A percentile compares a stretch with the other conserved stretches of the same genome.
These are phyloP conservation scores for Tolypocladium inflatum DNA, from an alignment of 2,329 filamentous ascomycete genomes.

Conservation along the genomic window DNA sequence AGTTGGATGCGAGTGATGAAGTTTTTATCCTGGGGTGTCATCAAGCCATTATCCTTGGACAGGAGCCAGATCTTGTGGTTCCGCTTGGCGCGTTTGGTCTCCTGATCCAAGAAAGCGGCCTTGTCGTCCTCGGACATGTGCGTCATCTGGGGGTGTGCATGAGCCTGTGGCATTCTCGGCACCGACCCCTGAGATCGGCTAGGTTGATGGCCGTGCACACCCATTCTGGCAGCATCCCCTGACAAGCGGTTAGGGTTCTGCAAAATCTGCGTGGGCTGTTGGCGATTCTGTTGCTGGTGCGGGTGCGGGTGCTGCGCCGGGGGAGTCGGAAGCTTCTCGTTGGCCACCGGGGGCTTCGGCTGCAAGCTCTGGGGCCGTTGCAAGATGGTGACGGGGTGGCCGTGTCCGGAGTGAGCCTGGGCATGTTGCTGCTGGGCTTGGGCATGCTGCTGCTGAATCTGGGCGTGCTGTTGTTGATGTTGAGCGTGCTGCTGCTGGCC, in stretches of 20 bases:
- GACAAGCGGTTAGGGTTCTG: constrained; percentile 66
- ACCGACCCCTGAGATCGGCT: constrained; percentile 43
- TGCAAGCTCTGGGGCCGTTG: constrained; percentile 40
- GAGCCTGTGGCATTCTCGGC: constrained; percentile 20
- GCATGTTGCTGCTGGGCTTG: constrained; percentile 18
- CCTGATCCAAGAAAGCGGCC: constrained; percentile 74
- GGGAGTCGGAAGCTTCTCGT: constrained; percentile 18
- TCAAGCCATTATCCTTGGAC: constrained; percentile 89
- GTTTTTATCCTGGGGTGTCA: constrained; percentile 99
- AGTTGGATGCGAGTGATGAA: constrained; percentile 97
- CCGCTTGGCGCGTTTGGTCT: constrained; percentile 89
- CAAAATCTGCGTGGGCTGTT: constrained; percentile 61
- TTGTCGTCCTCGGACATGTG: constrained; percentile 78
- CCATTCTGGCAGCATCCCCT: constrained; percentile 31
- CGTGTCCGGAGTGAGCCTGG: constrained; percentile 25
- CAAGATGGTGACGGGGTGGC: constrained; percentile 44
- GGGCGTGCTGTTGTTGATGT: constrained; percentile 7
- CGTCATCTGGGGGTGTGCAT: constrained; percentile 39
- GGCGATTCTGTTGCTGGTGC: constrained; percentile 21
- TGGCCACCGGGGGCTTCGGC: constrained; percentile 28
- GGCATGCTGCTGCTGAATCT: constrained; percentile 16
- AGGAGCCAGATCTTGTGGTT: constrained; percentile 96
- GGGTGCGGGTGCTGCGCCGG: constrained; percentile 11
- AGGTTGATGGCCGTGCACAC: constrained; percentile 25
- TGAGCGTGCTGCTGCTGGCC: constrained; percentile 8